Evolutionary conservation across 2,329 filamentous ascomycete genomes (phyloP).

Genomic region (Aaosphaeria arxii): DNA sequence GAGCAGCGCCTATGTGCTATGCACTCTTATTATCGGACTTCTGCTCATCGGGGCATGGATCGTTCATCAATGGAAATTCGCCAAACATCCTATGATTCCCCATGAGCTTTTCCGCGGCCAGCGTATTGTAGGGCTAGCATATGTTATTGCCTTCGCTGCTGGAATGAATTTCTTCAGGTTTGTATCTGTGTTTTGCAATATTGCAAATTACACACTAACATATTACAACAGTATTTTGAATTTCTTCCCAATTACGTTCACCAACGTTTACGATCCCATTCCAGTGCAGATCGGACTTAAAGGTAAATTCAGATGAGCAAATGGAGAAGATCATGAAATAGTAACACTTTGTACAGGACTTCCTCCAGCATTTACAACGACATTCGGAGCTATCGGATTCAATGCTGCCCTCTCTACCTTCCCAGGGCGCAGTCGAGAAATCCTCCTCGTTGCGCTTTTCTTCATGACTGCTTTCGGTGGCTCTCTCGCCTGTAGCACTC

Average conservation of each 20-base stretch:
- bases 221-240: conserved; percentile 16
- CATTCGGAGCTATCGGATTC: conserved; percentile 26
- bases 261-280: conserved; percentile 24
- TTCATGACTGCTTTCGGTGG: conserved; percentile 33
- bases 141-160: conserved; percentile 32
- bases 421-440: conserved; percentile 19
- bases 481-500: conserved; percentile 26
- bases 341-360: conserved; percentile 2
- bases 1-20: conserved; percentile 36
- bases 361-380: conserved; percentile 19
- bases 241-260: conserved; percentile 30
- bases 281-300: conserved; percentile 31
- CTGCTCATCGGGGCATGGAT: conserved; percentile 31
- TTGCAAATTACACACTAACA: background rate
- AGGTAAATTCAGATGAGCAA: conserved; percentile 4
- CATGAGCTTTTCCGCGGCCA: conserved; percentile 31
- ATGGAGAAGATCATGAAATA: too few species aligned
- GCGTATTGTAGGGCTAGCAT: conserved; percentile 29
- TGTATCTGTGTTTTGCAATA: background rate
- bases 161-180: conserved; percentile 32
- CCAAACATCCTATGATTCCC: conserved; percentile 40
- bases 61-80: conserved; percentile 38
- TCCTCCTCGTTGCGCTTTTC: conserved; percentile 26
- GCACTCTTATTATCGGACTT: conserved; percentile 35
- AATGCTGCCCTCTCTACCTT: conserved; percentile 25